Evolutionary conservation across 139 green algal genomes (phyloP).

Genomic region (Chlorella sorokiniana): DNA sequence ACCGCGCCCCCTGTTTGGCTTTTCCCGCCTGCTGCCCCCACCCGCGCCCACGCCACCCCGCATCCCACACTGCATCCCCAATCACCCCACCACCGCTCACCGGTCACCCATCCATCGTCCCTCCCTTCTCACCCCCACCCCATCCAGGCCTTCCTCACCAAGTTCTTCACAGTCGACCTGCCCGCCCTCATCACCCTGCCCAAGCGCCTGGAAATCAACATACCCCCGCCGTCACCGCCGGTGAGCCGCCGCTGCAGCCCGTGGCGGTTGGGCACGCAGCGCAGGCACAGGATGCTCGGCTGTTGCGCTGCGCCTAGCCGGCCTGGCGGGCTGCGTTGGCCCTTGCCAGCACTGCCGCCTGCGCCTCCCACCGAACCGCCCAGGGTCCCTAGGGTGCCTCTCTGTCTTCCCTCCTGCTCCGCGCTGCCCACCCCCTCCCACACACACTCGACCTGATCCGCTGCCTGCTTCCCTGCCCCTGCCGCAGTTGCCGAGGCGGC

Average conservation of each 20-base stretch:
- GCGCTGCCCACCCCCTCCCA: neutral
- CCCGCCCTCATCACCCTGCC: constrained; percentile 95
- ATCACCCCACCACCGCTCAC: neutral
- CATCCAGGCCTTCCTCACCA: constrained; percentile 85
- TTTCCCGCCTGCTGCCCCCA: neutral
- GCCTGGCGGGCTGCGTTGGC: too few species aligned
- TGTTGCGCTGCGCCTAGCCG: too few species aligned
- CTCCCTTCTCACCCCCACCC: neutral
- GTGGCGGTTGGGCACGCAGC: too few species aligned
- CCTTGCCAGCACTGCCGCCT: too few species aligned
- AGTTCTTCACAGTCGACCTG: constrained; percentile 92
- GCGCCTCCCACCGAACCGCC: too few species aligned
- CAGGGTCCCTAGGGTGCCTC: too few species aligned
- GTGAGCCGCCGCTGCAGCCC: neutral
- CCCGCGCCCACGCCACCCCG: neutral
- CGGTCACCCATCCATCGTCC: neutral
- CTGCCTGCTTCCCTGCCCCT: neutral
- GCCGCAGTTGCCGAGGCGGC: constrained; percentile 84
- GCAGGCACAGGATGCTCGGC: too few species aligned
- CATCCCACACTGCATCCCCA: neutral
- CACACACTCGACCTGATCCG: neutral
- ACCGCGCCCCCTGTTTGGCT: neutral
- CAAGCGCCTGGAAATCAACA: constrained; percentile 87
- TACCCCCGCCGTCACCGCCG: constrained; percentile 85
- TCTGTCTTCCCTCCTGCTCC: neutral